Conservation (phyloP, 768 basidiomycete species). For the Boletus vinaceobasis region DNA sequence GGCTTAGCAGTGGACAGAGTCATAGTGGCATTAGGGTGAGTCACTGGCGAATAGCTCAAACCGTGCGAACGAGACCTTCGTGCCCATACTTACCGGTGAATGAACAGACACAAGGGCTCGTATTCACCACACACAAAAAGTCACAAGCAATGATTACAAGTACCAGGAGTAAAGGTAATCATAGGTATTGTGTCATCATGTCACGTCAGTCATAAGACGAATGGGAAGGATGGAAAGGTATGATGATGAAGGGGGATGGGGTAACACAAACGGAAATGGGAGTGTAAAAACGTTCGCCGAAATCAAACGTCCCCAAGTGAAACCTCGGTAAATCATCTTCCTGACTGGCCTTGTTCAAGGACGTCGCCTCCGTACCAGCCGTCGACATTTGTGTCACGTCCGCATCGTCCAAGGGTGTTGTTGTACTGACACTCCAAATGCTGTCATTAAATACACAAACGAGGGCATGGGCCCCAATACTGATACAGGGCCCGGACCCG, state of each 20-base stretch:
- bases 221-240: background rate
- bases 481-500: conserved; percentile 22
- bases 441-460: conserved; percentile 24
- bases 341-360: conserved; percentile 6
- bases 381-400: conserved; percentile 24
- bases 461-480: conserved; percentile 34
- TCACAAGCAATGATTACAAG: background rate
- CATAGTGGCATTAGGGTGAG: too few relatives aligned
- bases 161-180: background rate
- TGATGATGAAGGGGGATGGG: background rate
- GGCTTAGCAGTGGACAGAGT: too few relatives aligned
- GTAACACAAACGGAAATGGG: conserved; percentile 10
- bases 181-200: conserved; percentile 14
- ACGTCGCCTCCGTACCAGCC: conserved; percentile 9
- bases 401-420: conserved; percentile 31
- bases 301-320: conserved; percentile 20
- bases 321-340: conserved; percentile 12
- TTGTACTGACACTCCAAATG: conserved; percentile 30
- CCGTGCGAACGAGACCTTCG: too few relatives aligned
- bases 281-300: conserved; percentile 6
- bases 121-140: background rate
- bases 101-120: too few relatives aligned
- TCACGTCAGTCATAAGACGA: conserved; percentile 2
- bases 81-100: too few relatives aligned
- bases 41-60: too few relatives aligned